Base-by-base conservation (phyloP, 2,329 filamentous ascomycete species). In the Exophiala aquamarina region DNA sequence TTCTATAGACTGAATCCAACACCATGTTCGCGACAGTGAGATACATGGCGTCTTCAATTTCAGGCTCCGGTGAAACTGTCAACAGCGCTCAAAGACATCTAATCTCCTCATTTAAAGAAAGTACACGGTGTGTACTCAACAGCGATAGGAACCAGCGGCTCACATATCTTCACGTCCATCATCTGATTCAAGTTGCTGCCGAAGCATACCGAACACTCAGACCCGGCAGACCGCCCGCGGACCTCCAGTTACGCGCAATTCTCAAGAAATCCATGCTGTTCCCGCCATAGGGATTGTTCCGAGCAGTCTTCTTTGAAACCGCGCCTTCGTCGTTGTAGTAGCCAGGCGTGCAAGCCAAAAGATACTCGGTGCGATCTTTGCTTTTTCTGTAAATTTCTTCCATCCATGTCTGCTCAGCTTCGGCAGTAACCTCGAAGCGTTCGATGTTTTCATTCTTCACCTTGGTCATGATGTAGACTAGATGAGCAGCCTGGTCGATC, bases 321-420 rank as follows among this genome's bases (percentile, higher is more conserved):
- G 31, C 18, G 3, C 38, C 49, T 38, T 52, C 49, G 14, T 52
- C 35, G 20, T 48, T 52, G 36, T 21, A 44, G 20, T 52, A 52
- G 3, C 49, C 41, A 8, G 49, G 41, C 3, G 44, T 52, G 26
- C 44, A 52, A 7, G 41, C 41, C 14, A 20, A 31, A 4, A 34
- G 11, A 28, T 36, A 44, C 4, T 18, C 23, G 9, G 13, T 10
- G n/a, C 17, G 3, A 8, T 34, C 19, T 18, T 48, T 38, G n/a
- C 19, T 35, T 13, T 21, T 5, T 10, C 36, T 28, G 4, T 37
- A 19, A 15, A 45, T 33, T 15, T 18, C 28, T 11, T 48, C 6
- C 10, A 39, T 35, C 49, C 49, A 52, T 5, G 28, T 37, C 13
- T 44, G 19, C 14, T 49, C 44, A 13, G 49, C 45, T 23, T 52